Evolutionary conservation across 2,329 filamentous ascomycete genomes (phyloP), one percentile per base, ranked within the genome.

Genomic region (Canariomyces notabilis): DNA sequence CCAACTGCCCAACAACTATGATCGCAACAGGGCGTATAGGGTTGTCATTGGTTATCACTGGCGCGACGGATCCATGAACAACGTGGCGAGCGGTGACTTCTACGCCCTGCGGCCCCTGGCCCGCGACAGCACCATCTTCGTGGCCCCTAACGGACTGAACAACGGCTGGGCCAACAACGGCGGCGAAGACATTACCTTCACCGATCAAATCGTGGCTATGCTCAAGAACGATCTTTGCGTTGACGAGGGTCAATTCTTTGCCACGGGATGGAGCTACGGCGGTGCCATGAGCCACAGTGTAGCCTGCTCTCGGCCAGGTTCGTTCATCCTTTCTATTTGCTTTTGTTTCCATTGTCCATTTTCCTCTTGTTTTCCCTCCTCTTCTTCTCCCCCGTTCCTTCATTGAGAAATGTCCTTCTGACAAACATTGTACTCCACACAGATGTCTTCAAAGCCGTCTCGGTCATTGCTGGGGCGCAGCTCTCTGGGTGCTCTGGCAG

Each of bases 191-290:
- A 55, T 71, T 39, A 58, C 57, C 0, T 69, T 73, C 48, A 59
- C 69, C 37, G 65, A 71, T 42, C 52, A 57, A 2, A 65, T 74
- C 42, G 51, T 70, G 22, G 55, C 59, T 21, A 57, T 57, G 12
- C 56, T 71, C 26, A 61, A 69, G 49, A 52, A 55, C 8, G 60
- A 64, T 19, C 64, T 73, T 35, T 73, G 71, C 48, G 57, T 73
- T n/a, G 63, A 74, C 44, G 56, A 65, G 43, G 57, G 52, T 20
- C 62, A 63, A 44, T 59, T 64, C 49, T 74, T 71, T 55, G 61
- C 69, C 18, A 67, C 65, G 1, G 69, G 68, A 14, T 72, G 67
- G 57, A 67, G 63, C 44, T 72, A 68, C 49, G 69, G 70, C 33
- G 68, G 63, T 23, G 64, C 64, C 40, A 72, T 73, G 66, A 63